Conservation (phyloP, 345 rosid species). For the Melaleuca quinquenervia region DNA sequence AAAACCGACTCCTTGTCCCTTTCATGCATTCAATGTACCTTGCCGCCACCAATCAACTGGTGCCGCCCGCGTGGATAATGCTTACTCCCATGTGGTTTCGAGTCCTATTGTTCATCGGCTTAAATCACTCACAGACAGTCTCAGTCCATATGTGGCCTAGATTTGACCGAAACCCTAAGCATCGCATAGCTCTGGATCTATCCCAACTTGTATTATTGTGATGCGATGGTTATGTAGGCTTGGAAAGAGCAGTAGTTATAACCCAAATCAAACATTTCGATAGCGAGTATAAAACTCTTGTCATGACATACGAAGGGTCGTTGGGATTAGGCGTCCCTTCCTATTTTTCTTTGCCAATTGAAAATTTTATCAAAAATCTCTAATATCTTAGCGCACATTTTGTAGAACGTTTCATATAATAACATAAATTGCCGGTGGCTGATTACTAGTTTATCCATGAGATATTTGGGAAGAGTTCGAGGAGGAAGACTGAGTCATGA, state of each 20-base stretch:
- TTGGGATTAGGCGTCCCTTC: accelerated
- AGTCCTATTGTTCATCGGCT: not conserved
- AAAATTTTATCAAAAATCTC: not conserved
- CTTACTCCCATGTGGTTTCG: not conserved
- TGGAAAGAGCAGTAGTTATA: not conserved
- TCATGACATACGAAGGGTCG: accelerated
- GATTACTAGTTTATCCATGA: not conserved
- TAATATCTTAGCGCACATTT: not conserved
- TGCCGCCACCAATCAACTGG: not conserved
- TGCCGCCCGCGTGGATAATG: not conserved
- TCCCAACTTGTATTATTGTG: accelerated
- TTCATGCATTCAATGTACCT: not conserved
- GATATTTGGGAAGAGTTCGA: not conserved
- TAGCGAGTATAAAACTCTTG: not conserved
- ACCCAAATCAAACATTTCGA: not conserved
- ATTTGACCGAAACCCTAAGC: not conserved
- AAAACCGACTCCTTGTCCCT: not conserved
- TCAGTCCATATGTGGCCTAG: not conserved
- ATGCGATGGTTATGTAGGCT: too few relatives aligned
- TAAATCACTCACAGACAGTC: not conserved
- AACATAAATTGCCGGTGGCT: not conserved
- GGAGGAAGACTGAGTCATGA: not conserved
- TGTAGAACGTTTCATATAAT: not conserved
- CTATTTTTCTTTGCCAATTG: not conserved
- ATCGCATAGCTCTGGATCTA: not conserved